A percentile compares a stretch with the other conserved stretches of the same genome.
phyloP scores from a whole-genome alignment of 2,329 filamentous ascomycete genomes.

The Pseudocercospora fuligena region DNA sequence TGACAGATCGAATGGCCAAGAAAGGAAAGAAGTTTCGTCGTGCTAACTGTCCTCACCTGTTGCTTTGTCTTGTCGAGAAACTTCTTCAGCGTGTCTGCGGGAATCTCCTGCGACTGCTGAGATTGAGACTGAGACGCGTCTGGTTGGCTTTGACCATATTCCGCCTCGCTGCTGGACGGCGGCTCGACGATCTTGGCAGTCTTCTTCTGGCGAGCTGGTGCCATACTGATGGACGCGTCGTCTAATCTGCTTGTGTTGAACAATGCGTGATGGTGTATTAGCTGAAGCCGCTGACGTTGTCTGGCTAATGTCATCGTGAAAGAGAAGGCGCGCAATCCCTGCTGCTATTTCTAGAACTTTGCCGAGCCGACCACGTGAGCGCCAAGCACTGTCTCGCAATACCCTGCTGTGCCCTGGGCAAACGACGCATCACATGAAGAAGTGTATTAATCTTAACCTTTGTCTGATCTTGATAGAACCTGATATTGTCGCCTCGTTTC shows the following conservation, averaged over 20 bases:
- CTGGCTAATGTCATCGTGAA: neutral
- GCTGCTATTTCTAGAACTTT: neutral
- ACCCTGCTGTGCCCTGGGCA: neutral
- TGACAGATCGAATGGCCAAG: neutral
- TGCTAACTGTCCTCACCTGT: constrained; percentile 13
- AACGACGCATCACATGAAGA: neutral
- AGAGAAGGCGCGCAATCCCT: constrained; percentile 2
- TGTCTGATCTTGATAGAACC: neutral
- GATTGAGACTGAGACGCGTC: constrained; percentile 11
- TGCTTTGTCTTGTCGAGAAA: constrained; percentile 18
- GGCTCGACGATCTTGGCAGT: neutral
- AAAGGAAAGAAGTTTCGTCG: neutral
- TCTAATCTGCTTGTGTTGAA: constrained; percentile 11
- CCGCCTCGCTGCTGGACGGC: constrained; percentile 1
- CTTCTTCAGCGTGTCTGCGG: constrained; percentile 6
- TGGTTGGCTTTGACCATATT: constrained; percentile 9
- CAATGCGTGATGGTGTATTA: neutral
- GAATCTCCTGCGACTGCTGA: constrained; percentile 18
- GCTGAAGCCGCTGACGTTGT: neutral
- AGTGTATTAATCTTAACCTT: neutral
- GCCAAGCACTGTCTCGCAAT: neutral
- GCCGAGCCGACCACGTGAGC: neutral
- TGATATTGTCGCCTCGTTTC: neutral
- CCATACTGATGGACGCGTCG: constrained; percentile 22
- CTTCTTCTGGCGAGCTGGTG: constrained; percentile 17